Evolutionary conservation across 768 basidiomycete genomes (phyloP).

Genomic region (Mycena epipterygia): DNA sequence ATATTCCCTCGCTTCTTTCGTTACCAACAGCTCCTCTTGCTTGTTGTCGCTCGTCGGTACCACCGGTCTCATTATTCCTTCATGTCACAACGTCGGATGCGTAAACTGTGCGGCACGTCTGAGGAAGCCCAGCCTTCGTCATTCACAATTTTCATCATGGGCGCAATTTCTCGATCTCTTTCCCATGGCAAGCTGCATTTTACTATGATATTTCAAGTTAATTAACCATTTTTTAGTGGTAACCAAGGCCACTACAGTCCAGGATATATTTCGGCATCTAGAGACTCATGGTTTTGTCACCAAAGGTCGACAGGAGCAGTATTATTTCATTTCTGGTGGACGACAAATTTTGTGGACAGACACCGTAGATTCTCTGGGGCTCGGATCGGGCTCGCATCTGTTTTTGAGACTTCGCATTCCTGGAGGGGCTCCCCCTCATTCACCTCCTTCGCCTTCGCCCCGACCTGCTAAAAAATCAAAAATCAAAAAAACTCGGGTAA

Average conservation of each 20-base stretch:
- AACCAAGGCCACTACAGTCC: background rate
- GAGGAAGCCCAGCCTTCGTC: background rate
- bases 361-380: background rate
- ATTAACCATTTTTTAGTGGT: background rate
- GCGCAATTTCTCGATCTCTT: background rate
- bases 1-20: background rate
- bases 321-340: background rate
- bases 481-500: background rate
- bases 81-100: conserved; percentile 9
- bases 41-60: background rate
- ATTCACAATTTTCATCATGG: conserved; percentile 11
- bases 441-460: background rate
- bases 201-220: background rate
- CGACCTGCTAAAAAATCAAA: background rate
- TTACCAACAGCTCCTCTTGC: background rate
- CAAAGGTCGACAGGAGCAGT: background rate
- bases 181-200: background rate
- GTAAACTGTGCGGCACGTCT: background rate
- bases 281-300: background rate
- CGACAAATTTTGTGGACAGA: background rate
- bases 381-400: background rate
- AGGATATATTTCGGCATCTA: background rate
- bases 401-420: background rate
- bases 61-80: conserved; percentile 15
- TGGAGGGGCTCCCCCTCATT: background rate